These are phyloP conservation scores for Macrophomina phaseolina DNA, from an alignment of 2,329 filamentous ascomycete species.

Conservation along the genomic window DNA sequence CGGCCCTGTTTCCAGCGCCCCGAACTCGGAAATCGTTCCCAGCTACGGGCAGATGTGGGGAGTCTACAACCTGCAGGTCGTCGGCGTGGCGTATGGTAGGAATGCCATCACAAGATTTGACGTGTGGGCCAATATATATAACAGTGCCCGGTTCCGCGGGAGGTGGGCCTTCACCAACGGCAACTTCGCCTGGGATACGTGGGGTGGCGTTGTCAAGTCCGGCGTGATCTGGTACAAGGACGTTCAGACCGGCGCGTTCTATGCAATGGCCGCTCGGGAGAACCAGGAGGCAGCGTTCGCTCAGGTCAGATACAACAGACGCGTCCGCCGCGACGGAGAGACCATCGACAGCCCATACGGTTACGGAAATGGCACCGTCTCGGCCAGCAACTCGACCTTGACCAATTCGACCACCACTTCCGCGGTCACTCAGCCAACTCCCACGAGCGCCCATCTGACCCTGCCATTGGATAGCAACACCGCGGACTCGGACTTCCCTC, in stretches of 20 bases:
- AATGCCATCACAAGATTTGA: neutral
- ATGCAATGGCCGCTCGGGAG: constrained; percentile 9
- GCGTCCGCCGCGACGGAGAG: neutral
- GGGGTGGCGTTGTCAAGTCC: constrained; percentile 1
- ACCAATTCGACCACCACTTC: neutral
- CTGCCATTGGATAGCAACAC: neutral
- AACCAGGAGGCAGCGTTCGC: neutral
- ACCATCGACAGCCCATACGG: neutral
- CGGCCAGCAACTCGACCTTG: neutral
- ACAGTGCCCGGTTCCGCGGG: neutral
- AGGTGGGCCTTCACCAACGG: constrained; percentile 1
- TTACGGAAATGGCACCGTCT: constrained; percentile 1
- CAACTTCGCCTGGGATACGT: constrained; percentile 11
- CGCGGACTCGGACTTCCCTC: neutral
- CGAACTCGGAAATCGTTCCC: neutral
- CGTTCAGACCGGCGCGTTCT: neutral
- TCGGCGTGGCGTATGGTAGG: neutral
- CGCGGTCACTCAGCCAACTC: neutral
- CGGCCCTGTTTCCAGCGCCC: neutral
- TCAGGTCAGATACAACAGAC: neutral
- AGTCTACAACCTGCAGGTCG: neutral
- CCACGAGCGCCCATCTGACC: neutral
- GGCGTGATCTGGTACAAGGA: constrained; percentile 24
- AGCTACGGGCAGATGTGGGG: neutral
- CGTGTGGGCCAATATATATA: constrained; percentile 3